Evolutionary conservation across 345 rosid genomes (phyloP).

Genomic region (Boechera divaricarpa): DNA sequence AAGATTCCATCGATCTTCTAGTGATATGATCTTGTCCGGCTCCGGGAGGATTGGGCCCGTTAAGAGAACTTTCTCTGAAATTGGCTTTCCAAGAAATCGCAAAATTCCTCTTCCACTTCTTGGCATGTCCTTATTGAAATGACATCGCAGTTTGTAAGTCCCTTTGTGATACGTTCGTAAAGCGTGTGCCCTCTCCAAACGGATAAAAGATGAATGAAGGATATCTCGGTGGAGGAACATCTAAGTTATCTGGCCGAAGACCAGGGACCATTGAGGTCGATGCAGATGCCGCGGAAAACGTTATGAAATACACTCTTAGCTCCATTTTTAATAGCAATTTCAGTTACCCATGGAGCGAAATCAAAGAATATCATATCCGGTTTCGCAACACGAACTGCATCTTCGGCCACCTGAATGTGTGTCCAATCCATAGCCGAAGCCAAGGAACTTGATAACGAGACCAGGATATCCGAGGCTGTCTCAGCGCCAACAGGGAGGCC

Average conservation of each 20-base stretch:
- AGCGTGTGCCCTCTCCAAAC: background rate
- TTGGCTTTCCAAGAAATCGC: constrained; percentile 55
- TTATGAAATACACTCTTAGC: background rate
- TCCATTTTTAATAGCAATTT: background rate
- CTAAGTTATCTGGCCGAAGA: background rate
- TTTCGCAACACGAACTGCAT: background rate
- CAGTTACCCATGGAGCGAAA: constrained; percentile 32
- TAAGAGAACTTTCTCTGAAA: constrained; percentile 53
- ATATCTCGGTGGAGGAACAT: constrained; percentile 3
- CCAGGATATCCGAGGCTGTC: constrained; percentile 34
- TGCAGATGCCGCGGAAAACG: background rate
- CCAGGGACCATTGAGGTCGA: background rate
- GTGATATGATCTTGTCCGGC: background rate
- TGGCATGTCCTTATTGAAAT: constrained; percentile 66
- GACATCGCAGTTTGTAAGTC: constrained; percentile 47
- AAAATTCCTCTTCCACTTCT: constrained; percentile 62
- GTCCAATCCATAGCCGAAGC: constrained; percentile 4
- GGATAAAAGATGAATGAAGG: constrained; percentile 9
- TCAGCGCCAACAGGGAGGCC: constrained; percentile 40
- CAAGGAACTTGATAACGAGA: background rate
- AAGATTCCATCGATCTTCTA: constrained; percentile 57
- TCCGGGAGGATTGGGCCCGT: constrained; percentile 71
- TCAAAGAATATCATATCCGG: constrained; percentile 39
- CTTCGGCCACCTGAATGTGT: constrained; percentile 25
- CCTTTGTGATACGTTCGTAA: background rate